Base-by-base conservation (phyloP, 257 asterid genomes). In the Solanum ossicruentum region DNA sequence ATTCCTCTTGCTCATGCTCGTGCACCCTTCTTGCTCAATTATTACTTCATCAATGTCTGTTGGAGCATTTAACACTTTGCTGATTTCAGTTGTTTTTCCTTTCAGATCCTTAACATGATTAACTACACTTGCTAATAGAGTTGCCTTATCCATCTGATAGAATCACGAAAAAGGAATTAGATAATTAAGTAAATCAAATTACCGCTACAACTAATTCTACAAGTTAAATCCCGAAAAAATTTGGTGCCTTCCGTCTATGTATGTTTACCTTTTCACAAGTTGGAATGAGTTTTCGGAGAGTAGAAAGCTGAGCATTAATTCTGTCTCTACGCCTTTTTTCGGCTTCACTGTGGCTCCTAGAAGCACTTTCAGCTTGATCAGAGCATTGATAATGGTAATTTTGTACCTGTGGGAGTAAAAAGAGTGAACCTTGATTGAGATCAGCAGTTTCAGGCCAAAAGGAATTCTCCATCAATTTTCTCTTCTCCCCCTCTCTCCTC, bases 91-190 rank as follows among this genome's bases (percentile, higher is more conserved):
- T 8, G 94, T 93, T 86, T 84, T 88, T 72, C 82, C 87, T 82
- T 91, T 92, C 75, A 93, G 91, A 36, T 93, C 98, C 86, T 88
- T 93, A 28, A 96, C 91, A 28, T 89, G 98, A 8, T 93, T 94
- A 75, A 96, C 97, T 80, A 90, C 99, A 8, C 96, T 94, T 32
- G 92, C 93, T 84, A 96, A 55, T 58, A 96, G 88, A 45, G 97
- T 95, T 39, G 99, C 99, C 91, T 96, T 96, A 89, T 95, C 99
- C 99, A 96, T 95, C 99, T 95, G 86, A 83, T 73, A 17, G 58
- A 45, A 32, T 66, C 47, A 66, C 28, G 43, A 7, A 66, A 66
- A 66, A 32, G 17, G 12, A 32, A 36, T 36, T 36, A 36, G 41
- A 36, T 36, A 32, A 32, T 32, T 2, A 36, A 66, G 73, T 15